Evolutionary conservation across 1,284 basidiomycete genomes (phyloP).

Genomic region (Cryptococcus depauperatus): DNA sequence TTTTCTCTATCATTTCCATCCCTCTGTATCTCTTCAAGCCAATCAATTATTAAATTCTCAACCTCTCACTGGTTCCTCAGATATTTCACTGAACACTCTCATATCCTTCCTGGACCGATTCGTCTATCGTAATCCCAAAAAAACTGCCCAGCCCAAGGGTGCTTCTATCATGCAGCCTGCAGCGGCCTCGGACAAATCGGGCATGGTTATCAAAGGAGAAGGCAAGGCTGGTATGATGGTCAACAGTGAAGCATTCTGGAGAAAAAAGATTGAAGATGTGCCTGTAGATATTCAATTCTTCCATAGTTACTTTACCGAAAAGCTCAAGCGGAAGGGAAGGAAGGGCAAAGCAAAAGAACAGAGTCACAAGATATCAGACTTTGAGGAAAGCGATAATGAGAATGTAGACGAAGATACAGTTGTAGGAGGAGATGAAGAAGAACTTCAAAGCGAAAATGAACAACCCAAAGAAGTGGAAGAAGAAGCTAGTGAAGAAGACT

Average conservation of each 20-base stretch:
- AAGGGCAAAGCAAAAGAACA: conserved; percentile 42
- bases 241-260: conserved; percentile 74
- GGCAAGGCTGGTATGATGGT: conserved; percentile 48
- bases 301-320: conserved; percentile 50
- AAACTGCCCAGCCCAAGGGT: conserved; percentile 59
- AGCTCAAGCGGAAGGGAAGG: conserved; percentile 51
- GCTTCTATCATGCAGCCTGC: conserved; percentile 91
- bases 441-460: conserved; percentile 32
- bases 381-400: conserved; percentile 17
- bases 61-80: conserved; percentile 66
- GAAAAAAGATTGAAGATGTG: conserved; percentile 62
- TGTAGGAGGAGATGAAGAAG: conserved; percentile 33
- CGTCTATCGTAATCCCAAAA: conserved; percentile 95
- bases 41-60: conserved; percentile 64
- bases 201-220: conserved; percentile 52
- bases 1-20: conserved; percentile 81
- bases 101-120: conserved; percentile 83
- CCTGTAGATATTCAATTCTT: conserved; percentile 68
- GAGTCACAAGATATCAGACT: conserved; percentile 26
- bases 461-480: conserved; percentile 28
- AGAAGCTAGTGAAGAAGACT: conserved; percentile 43
- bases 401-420: conserved; percentile 14
- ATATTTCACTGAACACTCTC: conserved; percentile 86
- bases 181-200: conserved; percentile 56
- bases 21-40: conserved; percentile 78